Base-by-base conservation (phyloP, 495 filamentous ascomycete genomes). In the Tuber melanosporum region DNA sequence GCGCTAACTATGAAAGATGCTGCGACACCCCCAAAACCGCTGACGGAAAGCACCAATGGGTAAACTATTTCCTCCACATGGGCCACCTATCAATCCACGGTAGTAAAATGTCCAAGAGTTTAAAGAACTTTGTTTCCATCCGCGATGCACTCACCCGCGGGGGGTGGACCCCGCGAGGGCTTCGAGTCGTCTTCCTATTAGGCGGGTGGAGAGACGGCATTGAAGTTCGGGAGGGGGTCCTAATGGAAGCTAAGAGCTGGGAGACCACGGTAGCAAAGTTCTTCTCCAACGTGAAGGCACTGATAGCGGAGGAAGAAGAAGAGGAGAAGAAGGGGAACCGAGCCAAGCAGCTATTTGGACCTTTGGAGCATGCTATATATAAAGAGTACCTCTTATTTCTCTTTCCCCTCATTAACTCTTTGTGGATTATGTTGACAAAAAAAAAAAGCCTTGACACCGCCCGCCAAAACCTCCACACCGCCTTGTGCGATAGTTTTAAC, bases 111-210 rank as follows among this genome's bases (percentile, higher is more conserved):
- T 93, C 90, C 71, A 98, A 98, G 85, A 92, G 89, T 9, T 84
- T 98, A 75, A 98, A 99, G 87, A 99, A 98, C 85, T 99, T 98
- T 84, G 93, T 92, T n/a, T 97, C 95, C 0, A 97, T 99, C 77
- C 89, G 92, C 14, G 92, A 95, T 80, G 94, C 94, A 0, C 86
- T 99, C 0, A 88, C 87, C 10, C 85, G 87, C 6, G 89, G 89
- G n/a, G 91, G 90, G 36, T 97, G 93, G 88, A 97, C 92, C 0
- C 86, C 95, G 0, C 89, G 95, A 57, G 89, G 89, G 41, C 87
- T 98, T 85, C 87, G 95, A 43, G 92, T 98, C 71, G 91, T 95
- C 14, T 97, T 99, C 86, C 83, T 99, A 45, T 88, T 97, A 72
- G 92, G 94, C 70, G 88, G 88, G 14, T 99, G 95, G 95, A 92